Percentiles rank a stretch among this genome's conserved stretches.
Conservation (phyloP, 805 yeast species). For the Ogataea minuta region DNA sequence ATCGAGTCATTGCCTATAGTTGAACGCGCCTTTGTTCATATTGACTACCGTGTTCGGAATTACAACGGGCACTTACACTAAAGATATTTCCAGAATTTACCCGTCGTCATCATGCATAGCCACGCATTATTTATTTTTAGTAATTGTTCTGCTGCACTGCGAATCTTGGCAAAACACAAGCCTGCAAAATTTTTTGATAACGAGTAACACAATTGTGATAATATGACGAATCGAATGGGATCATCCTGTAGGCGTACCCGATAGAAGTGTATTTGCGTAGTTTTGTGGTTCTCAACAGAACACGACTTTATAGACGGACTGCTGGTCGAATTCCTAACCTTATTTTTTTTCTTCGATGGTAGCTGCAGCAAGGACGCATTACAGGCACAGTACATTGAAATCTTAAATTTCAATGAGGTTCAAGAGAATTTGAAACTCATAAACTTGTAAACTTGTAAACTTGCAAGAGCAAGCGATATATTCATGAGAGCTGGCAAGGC, state of each 20-base stretch:
- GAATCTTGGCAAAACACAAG: too few species aligned
- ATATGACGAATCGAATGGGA: too few species aligned
- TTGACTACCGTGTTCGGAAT: conserved; percentile 52
- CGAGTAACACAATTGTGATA: too few species aligned
- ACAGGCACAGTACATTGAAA: background rate
- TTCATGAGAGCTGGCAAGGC: conserved; percentile 4
- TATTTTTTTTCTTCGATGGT: too few species aligned
- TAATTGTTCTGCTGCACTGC: background rate
- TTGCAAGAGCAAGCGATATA: background rate
- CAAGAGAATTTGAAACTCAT: background rate
- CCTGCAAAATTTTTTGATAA: too few species aligned
- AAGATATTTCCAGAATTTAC: background rate
- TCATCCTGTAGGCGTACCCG: too few species aligned
- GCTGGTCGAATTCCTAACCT: too few species aligned
- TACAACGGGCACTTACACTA: conserved; percentile 36
- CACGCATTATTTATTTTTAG: too few species aligned
- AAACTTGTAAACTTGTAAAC: background rate
- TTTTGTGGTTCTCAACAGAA: too few species aligned
- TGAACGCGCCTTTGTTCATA: conserved; percentile 79
- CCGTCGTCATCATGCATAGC: background rate
- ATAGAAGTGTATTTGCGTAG: too few species aligned
- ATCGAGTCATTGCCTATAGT: conserved; percentile 74
- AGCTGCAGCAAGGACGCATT: too few species aligned
- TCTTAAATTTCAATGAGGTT: background rate
- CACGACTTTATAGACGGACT: too few species aligned